Evolutionary conservation across 2,329 filamentous ascomycete genomes (phyloP), one percentile per base, ranked within the genome.

Genomic region (Penicillium palitans): DNA sequence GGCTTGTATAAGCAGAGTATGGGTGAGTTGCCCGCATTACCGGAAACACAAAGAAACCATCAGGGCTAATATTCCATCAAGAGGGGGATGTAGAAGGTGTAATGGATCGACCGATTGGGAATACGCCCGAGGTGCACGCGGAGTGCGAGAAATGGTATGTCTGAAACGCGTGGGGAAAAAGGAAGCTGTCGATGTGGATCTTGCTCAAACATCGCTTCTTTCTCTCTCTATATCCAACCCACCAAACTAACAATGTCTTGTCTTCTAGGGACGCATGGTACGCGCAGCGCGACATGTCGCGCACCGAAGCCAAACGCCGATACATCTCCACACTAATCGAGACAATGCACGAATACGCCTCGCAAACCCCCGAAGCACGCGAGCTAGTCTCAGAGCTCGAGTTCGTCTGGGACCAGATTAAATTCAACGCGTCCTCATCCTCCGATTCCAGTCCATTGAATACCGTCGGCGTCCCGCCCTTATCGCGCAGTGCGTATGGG

Each of bases 371-470:
- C 49, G 92, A 96, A 72, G 91, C 91, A 8, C 84, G 88, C 59
- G 93, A 96, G 76, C 83, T 99, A 40, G 93, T 98, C 39, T 83
- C 87, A 10, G 95, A 99, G 75, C 85, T 99, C n/a, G 95, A 99
- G 77, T 99, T 98, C 69, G 93, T 99, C 40, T 99, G 95, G 95
- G 92, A 97, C 67, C 95, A 98, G 74, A 93, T 99, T 68, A 96
- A 95, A 75, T 89, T 89, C 66, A 97, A 93, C 68, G 85, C 81
- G 9, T 75, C 86, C 12, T 86, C 88, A 4, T 85, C 84, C 19
- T 87, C 88, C 40, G 68, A 67, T 39, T 72, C 69, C 8, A 70
- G 69, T 41, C 72, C 72, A 5, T 51, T 72, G 13, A 70, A 73
- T 55, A 59, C 66, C 15, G 62, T 70, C 10, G 70, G 67, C 21